Evolutionary conservation across 768 basidiomycete species (phyloP), one percentile per base, ranked within the genome.

Genomic region (Mycena alexandri): DNA sequence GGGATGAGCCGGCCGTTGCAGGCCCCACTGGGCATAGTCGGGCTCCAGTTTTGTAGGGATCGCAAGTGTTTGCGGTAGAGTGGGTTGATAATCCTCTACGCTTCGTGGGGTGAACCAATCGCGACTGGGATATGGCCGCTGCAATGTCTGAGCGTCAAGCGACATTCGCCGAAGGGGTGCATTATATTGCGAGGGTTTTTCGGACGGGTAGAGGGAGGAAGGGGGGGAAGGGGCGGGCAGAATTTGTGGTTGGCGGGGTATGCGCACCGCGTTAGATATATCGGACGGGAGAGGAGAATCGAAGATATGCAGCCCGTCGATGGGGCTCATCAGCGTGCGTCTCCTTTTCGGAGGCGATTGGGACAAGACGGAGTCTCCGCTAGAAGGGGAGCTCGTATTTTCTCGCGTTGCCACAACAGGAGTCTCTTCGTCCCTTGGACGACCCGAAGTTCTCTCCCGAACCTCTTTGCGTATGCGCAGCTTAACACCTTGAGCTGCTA

Each of bases 401-500:
- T 61, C 65, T 41, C 33, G 42, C 13, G 47, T 12, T 34, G 41
- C 59, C 14, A 42, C 24, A 47, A 25, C 5, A 42, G 22, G 56
- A 4, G 42, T 29, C n/a, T 56, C 55, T 10, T 67, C 66, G 8
- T 63, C 65, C 14, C 46, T 54, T 24, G 43, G 5, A 1, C 48
- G 68, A 16, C n/a, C 21, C 3, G 29, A 16, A 36, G 38, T 25
- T 36, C 54, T 57, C 36, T 60, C 58, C 1, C 79, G 76, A 22
- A 78, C 71, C 43, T 83, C 81, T 63, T 82, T 82, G 13, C 82
- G 73, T 25, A 83, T 82, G 10, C 82, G 75, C 56, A 83, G 79
- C 71, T 82, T 82, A 68, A 83, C 78, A 12, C 82, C 82, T 65
- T 83, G 82, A 11, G 82, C 82, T 2, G 82, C 81, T 36, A 83